These are phyloP conservation scores for Kazachstania africana DNA, from an alignment of 805 yeast genomes.

Conservation along the genomic window DNA sequence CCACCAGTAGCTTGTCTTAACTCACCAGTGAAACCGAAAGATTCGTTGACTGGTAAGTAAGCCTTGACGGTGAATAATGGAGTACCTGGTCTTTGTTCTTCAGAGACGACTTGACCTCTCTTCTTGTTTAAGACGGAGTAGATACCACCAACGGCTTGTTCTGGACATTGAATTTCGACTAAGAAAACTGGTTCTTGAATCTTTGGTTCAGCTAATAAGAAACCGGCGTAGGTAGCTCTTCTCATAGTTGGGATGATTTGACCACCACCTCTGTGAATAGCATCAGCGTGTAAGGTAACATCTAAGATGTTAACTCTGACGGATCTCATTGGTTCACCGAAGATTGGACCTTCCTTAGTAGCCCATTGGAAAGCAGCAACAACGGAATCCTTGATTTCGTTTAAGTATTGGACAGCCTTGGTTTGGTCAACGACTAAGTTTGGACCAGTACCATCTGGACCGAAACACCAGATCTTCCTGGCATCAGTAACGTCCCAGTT, in stretches of 20 bases:
- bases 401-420: conserved; percentile 98
- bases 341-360: conserved; percentile 97
- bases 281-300: conserved; percentile 99
- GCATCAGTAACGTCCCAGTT: conserved; percentile 99
- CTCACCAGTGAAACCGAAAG: conserved; percentile 99
- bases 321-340: conserved; percentile 94
- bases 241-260: conserved; percentile 99
- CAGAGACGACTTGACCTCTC: conserved; percentile 99
- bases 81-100: conserved; percentile 99
- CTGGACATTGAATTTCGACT: conserved; percentile 99
- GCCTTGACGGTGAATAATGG: conserved; percentile 99
- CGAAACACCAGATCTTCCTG: conserved; percentile 99
- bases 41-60: conserved; percentile 98
- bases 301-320: conserved; percentile 96
- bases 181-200: conserved; percentile 98
- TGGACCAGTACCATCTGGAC: conserved; percentile 99
- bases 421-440: conserved; percentile 98
- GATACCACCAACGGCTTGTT: conserved; percentile 98
- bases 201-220: conserved; percentile 96
- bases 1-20: conserved; percentile 99
- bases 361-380: conserved; percentile 99
- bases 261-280: conserved; percentile 99
- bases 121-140: conserved; percentile 97
- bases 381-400: conserved; percentile 98
- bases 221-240: conserved; percentile 97